These are phyloP conservation scores for Metschnikowia gelsemii DNA, from an alignment of 805 yeast species.

Conservation along the genomic window DNA sequence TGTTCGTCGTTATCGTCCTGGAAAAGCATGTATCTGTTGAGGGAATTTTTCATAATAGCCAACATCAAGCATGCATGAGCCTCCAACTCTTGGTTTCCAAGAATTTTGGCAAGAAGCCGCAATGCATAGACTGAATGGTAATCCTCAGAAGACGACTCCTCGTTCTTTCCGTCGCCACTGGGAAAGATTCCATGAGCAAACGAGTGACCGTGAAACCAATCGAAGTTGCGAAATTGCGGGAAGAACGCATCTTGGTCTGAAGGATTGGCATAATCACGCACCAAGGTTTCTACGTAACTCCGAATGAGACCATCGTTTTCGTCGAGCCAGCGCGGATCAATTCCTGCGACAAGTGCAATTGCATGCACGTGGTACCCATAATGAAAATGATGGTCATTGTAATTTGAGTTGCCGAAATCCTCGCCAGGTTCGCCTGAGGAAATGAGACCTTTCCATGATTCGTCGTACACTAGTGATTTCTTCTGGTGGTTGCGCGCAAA, in stretches of 20 bases:
- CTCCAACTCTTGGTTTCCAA: conserved; percentile 52
- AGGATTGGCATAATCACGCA: conserved; percentile 71
- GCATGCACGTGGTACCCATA: conserved; percentile 75
- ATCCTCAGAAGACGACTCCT: conserved; percentile 74
- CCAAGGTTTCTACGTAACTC: conserved; percentile 54
- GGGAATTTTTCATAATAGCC: conserved; percentile 53
- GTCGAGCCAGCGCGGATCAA: conserved; percentile 46
- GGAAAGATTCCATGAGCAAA: conserved; percentile 74
- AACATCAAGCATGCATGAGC: conserved; percentile 58
- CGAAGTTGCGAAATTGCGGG: conserved; percentile 68
- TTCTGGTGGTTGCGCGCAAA: conserved; percentile 70
- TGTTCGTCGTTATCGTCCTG: conserved; percentile 52
- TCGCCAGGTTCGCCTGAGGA: conserved; percentile 63
- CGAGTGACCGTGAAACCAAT: conserved; percentile 77
- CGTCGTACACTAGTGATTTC: conserved; percentile 76
- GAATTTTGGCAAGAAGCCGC: conserved; percentile 61
- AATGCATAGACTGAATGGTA: conserved; percentile 69
- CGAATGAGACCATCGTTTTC: conserved; percentile 33
- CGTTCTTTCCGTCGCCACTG: conserved; percentile 74
- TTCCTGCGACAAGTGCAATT: conserved; percentile 63
- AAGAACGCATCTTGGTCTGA: conserved; percentile 51
- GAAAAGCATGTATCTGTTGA: conserved; percentile 57
- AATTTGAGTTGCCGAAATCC: conserved; percentile 72
- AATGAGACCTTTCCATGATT: conserved; percentile 73
- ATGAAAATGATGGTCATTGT: conserved; percentile 77